Base-by-base conservation (phyloP, 2,329 filamentous ascomycete species). In the Mariannaea elegans region DNA sequence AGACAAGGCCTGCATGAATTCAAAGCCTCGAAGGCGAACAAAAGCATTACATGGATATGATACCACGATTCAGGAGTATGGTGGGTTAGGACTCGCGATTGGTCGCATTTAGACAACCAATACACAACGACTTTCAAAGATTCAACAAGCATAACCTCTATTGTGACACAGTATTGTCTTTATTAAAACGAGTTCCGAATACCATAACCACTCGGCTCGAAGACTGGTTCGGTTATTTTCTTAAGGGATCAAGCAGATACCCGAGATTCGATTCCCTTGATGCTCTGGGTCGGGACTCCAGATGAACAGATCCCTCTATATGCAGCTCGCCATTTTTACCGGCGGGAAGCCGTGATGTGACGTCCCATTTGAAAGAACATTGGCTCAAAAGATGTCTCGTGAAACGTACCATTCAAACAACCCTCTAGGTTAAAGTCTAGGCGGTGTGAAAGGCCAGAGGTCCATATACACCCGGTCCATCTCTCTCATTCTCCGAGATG, bases 51-150 rank as follows among this genome's bases (percentile, higher is more conserved):
- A 66, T 45, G 64, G 61, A 67, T n/a, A 71, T 70, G 68, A 70
- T 70, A 71, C 68, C 68, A 71, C 56, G 68, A 68, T 50, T 68
- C 32, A 66, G 67, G 64, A 67, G 67, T 61, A 65, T 56, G 62
- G 62, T 42, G 61, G 59, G 63, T 23, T 45, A 61, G 50, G 49
- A 60, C 53, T 29, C 58, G 29, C 39, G 56, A 49, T 56, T 29
- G 39, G 50, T 49, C 42, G 57, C 27, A 31, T 24, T 61, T 60
- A 59, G 56, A 63, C 38, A 52, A 66, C 59, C 31, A 45, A 55
- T 51, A 54, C 31, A 31, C 39, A 34, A 51, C 57, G 46, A 50
- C 38, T 39, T 39, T 44, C 53, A 36, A 50, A 34, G 34, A 32
- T 14, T 21, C 21, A 44, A 24, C 23, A 44, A n/a, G 19, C 41